Evolutionary conservation across 225 moss, liverwort and hornwort species (phyloP), one percentile per base, ranked within the genome.

Genomic region (Polytrichum commune): DNA sequence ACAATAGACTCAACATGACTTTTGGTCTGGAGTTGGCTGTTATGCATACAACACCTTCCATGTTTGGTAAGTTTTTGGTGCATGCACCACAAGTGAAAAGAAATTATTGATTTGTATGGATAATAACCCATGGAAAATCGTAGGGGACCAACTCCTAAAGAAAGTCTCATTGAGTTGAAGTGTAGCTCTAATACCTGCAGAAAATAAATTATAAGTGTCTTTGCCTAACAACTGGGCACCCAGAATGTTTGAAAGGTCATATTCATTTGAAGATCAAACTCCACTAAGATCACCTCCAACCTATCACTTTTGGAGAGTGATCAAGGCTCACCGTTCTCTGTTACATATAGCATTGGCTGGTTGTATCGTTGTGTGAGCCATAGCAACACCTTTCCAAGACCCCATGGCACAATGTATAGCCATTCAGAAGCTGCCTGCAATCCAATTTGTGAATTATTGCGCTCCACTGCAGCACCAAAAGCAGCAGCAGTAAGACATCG

Each of bases 361-460:
- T 72, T 63, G 10, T 87, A 87, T 26, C 87, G 81, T 61, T 83
- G 53, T 64, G 87, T 77, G 2, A 87, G 26, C 87, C 87, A 87
- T 54, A 70, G 27, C 75, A 87, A 75, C 26, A 70, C 73, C 67
- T 82, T 87, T 64, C 84, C 81, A 69, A 87, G 69, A 46, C 87
- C 87, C 87, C 87, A 87, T 55, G 87, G 87, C 63, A 84, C 87
- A 22, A 84, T 75, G 23, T 65, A 87, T 18, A 87, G 81, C 87
- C 84, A 87, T 19, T 81, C 77, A 26, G 87, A 87, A 70, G 88
- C 85, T 63, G 85, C 81, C 83, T 86, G 81, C 66, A 81, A 60
- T 35, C 95, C 95, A 27, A 95, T 92, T 72, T 64, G 68, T 27
- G 83, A 68, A 66, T 90, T 87, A 65, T 95, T 85, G 64, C 76